These are phyloP conservation scores for Venturiaceae sp. DNA, from an alignment of 2,329 filamentous ascomycete genomes.

Conservation along the genomic window DNA sequence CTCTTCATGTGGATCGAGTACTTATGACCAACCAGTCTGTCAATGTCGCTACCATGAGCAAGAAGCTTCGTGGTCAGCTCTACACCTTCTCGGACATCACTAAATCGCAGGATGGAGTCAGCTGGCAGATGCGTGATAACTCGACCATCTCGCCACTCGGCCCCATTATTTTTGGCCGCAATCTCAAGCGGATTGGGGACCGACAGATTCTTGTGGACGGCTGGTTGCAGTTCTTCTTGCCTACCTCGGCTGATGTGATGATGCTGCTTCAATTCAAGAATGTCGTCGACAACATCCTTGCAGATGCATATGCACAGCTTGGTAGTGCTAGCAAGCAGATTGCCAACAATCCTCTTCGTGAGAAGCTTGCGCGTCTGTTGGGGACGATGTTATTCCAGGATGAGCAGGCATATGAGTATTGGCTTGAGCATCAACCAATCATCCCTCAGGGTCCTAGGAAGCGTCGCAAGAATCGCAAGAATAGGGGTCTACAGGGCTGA, in stretches of 20 bases:
- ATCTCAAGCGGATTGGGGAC: neutral
- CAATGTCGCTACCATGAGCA: neutral
- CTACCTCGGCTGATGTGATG: neutral
- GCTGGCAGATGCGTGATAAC: conserved; percentile 16
- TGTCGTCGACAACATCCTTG: neutral
- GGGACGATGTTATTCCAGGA: neutral
- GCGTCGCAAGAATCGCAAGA: neutral
- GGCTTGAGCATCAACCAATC: neutral
- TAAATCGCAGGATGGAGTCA: conserved; percentile 2
- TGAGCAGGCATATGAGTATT: neutral
- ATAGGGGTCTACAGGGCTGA: neutral
- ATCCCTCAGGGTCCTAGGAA: neutral
- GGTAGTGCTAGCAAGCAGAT: neutral
- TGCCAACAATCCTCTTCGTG: neutral
- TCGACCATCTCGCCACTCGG: conserved; percentile 18
- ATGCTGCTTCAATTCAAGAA: neutral
- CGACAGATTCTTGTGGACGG: neutral
- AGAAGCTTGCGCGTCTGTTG: neutral
- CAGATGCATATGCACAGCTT: neutral
- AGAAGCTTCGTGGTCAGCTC: conserved; percentile 2
- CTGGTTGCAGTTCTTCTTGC: neutral
- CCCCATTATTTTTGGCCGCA: conserved; percentile 20
- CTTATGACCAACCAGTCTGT: conserved; percentile 4
- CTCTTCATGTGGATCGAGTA: conserved; percentile 10
- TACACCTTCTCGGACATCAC: conserved; percentile 10